Evolutionary conservation across 2,329 filamentous ascomycete species (phyloP), one percentile per base, ranked within the genome.

Genomic region (Ophiostoma sp.): DNA sequence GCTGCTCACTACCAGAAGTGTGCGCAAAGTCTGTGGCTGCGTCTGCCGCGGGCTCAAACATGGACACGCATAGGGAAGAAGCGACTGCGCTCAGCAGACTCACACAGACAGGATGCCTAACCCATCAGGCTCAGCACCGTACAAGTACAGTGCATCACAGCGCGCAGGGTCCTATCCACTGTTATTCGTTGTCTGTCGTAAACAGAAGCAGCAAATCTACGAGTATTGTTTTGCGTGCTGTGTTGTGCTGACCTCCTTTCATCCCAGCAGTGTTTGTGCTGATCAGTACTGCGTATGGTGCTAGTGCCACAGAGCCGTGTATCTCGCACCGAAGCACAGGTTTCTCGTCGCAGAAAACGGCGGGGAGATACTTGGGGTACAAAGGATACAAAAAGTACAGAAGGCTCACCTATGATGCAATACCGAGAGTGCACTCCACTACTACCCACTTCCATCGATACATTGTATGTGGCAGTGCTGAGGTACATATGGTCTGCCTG

Each of bases 381-480:
- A 63, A 40, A 36, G 11, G 16, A 14, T 2, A 5, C 16, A 41
- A 42, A 62, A n/a, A 62, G 58, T 42, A 41, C 58, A 62, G 55
- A 63, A 41, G 60, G 60, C 55, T 60, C 58, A 63, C 60, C 60
- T 63, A 63, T 63, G 60, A 63, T 63, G 60, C 60, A 63, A 63
- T 63, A 63, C 60, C 60, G 60, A 63, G 16, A 63, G 16, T 40
- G n/a, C 5, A 14, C 5, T 16, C 60, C 60, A 63, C 60, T n/a
- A 42, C 18, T 42, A 18, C 18, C 60, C 60, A 63, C 60, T 44
- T 63, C n/a, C 40, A 40, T 44, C 40, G 60, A 63, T 63, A 63
- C 60, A 42, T 41, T 63, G 60, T 63, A 41, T 42, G 60, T 63
- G 60, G 60, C 60, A 63, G 60, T 63, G 60, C 60, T 42, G 14